Base-by-base conservation (phyloP, 148 eudicot species). In the Fagopyrum esculentum region DNA sequence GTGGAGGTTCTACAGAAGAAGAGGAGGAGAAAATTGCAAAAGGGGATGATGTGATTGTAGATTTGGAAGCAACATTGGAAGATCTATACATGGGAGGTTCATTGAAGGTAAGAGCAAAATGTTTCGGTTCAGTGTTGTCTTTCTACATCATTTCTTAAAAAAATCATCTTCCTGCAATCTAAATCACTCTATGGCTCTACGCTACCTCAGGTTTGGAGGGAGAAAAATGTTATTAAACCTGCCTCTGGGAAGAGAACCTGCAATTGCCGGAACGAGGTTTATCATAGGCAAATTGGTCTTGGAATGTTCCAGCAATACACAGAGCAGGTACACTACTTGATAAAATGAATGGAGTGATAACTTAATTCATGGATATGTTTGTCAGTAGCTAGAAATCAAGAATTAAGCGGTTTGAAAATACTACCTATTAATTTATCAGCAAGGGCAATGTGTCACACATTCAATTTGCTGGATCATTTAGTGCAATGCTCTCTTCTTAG, bases 251-350 rank as follows among this genome's bases (percentile, higher is more conserved):
- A 94, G 87, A 86, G 98, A 81, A 83, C 81, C 59, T 96, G 99
- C 80, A 92, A 96, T 82, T 96, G 99, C 75, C 89, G 99, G 64
- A 96, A 96, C 76, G 99, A 92, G 80, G 97, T 96, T 72, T 88
- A 96, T 79, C 98, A 96, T 87, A 87, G 84, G 73, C 99, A 96
- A 87, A 96, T 96, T 78, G 99, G 99, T 75, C 98, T 93, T 5
- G 99, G 99, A 75, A 95, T 95, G 99, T 96, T 90, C 87, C 99
- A 96, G 86, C 98, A 96, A 84, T 89, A 92, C 80, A 92, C 99
- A 2, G 97, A 96, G 85, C 97, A 92, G 97, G 99, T 96, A 81
- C 12, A 80, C 66, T 60, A 26, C 30, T 19, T 11, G 35, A 60
- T 26, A 60, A 60, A 26, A 9, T 26, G 40, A 26, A 60, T 60